phyloP scores from a whole-genome alignment of 345 rosid genomes.

The Pistacia atlantica region DNA sequence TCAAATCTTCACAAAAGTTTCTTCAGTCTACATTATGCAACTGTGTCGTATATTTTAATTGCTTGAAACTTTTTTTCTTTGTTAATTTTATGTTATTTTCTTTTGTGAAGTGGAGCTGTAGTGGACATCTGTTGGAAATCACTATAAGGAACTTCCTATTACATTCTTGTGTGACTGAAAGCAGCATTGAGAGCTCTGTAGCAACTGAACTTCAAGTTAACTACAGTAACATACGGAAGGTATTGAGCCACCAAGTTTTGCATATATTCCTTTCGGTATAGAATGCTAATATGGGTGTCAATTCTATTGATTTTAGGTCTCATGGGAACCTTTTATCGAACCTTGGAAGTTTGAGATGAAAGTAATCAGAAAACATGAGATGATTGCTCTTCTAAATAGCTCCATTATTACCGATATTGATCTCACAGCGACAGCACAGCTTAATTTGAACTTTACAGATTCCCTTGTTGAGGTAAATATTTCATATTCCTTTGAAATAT shows the following conservation, averaged over 20 bases:
- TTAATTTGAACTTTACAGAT: conserved; percentile 79
- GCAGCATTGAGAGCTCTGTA: conserved; percentile 47
- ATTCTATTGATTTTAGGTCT: conserved; percentile 49
- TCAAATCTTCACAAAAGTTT: not conserved
- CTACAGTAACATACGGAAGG: conserved; percentile 89
- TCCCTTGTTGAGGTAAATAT: conserved; percentile 74
- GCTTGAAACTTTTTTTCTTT: not conserved
- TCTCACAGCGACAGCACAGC: conserved; percentile 64
- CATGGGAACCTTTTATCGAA: conserved; percentile 92
- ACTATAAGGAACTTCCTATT: conserved; percentile 51
- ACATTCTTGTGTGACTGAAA: conserved; percentile 46
- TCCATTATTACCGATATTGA: conserved; percentile 57
- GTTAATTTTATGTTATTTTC: conserved; percentile 16
- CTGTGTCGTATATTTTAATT: not conserved
- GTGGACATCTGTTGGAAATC: conserved; percentile 81
- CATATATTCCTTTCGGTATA: not conserved
- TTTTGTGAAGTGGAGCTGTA: conserved; percentile 77
- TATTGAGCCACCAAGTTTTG: conserved; percentile 23
- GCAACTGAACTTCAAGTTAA: conserved; percentile 73
- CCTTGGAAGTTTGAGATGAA: conserved; percentile 77
- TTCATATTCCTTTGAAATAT: conserved; percentile 3
- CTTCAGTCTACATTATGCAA: not conserved
- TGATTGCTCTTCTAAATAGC: conserved; percentile 52
- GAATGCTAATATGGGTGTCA: conserved; percentile 20
- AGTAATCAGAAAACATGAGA: conserved; percentile 50